Percentiles rank a stretch among this genome's conserved stretches.
Evolutionary conservation across 75 land plant genomes (phyloP).

Genomic region (Selaginella moellendorffii): DNA sequence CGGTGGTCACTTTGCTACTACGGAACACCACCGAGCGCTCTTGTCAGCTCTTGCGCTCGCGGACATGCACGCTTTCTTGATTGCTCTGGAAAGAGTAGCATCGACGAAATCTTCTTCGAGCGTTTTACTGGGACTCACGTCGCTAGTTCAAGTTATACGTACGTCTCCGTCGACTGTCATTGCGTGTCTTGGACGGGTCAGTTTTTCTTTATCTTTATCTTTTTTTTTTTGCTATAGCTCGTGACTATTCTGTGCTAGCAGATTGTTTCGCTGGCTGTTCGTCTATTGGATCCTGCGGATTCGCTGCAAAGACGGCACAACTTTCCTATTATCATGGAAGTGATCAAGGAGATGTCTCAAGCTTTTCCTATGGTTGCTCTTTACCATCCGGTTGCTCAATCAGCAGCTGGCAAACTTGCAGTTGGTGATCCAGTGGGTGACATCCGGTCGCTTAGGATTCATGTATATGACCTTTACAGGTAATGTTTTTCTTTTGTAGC

Average conservation of each 20-base stretch:
- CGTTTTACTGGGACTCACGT: conserved; percentile 28
- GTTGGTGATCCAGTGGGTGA: conserved; percentile 84
- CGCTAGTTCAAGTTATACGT: conserved; percentile 54
- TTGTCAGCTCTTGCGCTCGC: conserved; percentile 74
- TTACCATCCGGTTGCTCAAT: conserved; percentile 26
- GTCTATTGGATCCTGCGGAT: conserved; percentile 59
- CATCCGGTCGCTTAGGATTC: conserved; percentile 39
- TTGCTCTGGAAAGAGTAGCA: conserved; percentile 8
- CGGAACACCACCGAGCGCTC: conserved; percentile 52
- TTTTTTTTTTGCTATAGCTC: neutral
- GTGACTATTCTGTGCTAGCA: conserved; percentile 20
- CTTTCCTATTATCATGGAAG: conserved; percentile 46
- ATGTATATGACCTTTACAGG: conserved; percentile 77
- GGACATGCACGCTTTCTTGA: conserved; percentile 46
- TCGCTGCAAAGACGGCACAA: conserved; percentile 56
- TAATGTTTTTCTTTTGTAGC: conserved; percentile 11
- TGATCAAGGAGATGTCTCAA: conserved; percentile 55
- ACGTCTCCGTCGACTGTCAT: conserved; percentile 48
- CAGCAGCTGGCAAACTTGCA: conserved; percentile 38
- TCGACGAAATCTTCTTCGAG: no score
- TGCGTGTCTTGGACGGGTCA: conserved; percentile 37
- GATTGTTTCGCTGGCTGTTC: conserved; percentile 54
- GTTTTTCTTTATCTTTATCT: neutral
- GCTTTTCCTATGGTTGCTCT: conserved; percentile 80
- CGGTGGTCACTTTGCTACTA: conserved; percentile 21